A percentile compares a stretch with the other conserved stretches of the same genome.
Evolutionary conservation across 179 eudicot species (phyloP).

Genomic region (Amaranthus tricolor): DNA sequence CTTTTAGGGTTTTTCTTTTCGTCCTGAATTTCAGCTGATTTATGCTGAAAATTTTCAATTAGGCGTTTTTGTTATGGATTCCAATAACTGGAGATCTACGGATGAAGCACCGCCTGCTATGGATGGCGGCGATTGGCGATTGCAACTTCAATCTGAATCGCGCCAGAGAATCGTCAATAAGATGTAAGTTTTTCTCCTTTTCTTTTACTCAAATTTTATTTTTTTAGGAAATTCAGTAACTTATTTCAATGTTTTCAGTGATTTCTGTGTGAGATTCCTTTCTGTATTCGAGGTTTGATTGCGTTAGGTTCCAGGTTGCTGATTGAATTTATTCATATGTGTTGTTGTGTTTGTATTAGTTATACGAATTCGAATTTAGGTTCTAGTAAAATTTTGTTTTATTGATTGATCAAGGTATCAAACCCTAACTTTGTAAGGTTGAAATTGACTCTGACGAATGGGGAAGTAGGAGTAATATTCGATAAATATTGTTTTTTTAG

Average conservation of each 20-base stretch:
- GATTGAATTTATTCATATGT: neutral
- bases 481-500: too few species aligned
- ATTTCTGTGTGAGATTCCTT: neutral
- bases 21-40: conserved; percentile 13
- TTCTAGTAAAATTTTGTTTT: too few species aligned
- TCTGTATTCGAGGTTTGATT: neutral
- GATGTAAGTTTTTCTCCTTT: conserved; percentile 23
- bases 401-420: too few species aligned
- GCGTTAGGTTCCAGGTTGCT: neutral
- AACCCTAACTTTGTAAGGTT: too few species aligned
- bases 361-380: too few species aligned
- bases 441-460: too few species aligned
- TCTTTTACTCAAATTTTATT: neutral
- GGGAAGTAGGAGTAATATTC: too few species aligned
- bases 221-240: neutral
- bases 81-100: conserved; percentile 24
- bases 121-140: conserved; percentile 37
- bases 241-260: neutral
- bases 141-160: conserved; percentile 31
- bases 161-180: conserved; percentile 40
- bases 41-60: neutral
- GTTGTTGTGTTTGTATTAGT: neutral
- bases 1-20: too few species aligned
- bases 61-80: conserved; percentile 7
- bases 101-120: conserved; percentile 11